Conservation (phyloP, 768 basidiomycete genomes). For the Agaricus subrufescens region DNA sequence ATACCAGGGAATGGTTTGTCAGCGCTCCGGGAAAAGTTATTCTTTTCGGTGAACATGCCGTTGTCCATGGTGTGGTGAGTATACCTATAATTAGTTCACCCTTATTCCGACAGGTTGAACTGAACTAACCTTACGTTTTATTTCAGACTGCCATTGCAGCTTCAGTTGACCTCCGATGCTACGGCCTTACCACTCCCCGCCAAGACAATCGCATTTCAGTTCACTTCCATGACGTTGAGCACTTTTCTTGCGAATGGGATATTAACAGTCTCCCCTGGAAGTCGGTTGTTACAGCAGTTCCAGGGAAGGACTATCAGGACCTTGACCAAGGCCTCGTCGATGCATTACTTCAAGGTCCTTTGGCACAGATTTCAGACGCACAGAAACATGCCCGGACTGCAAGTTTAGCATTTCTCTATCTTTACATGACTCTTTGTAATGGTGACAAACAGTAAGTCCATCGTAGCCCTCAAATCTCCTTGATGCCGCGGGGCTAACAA, state of each 20-base stretch:
- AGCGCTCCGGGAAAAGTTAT: slow-evolving; percentile 98
- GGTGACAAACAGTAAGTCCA: slow-evolving; percentile 49
- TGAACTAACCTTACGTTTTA: slow-evolving; percentile 7
- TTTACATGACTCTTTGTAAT: slow-evolving; percentile 79
- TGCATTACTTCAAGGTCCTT: slow-evolving; percentile 51
- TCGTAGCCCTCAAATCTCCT: neutral
- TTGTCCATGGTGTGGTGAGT: slow-evolving; percentile 94
- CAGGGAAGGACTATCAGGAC: slow-evolving; percentile 51
- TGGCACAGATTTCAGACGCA: slow-evolving; percentile 30
- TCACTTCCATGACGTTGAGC: slow-evolving; percentile 73
- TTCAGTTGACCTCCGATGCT: slow-evolving; percentile 93
- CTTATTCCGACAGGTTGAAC: neutral
- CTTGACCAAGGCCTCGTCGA: slow-evolving; percentile 74
- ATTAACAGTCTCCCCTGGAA: slow-evolving; percentile 78
- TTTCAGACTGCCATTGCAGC: slow-evolving; percentile 89
- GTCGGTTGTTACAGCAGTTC: slow-evolving; percentile 48
- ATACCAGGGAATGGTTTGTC: slow-evolving; percentile 70
- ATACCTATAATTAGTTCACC: slow-evolving; percentile 5
- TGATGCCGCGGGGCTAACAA: slow-evolving; percentile 5
- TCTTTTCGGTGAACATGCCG: slow-evolving; percentile 97
- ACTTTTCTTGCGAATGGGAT: slow-evolving; percentile 80
- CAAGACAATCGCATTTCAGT: slow-evolving; percentile 70
- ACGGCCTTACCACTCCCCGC: slow-evolving; percentile 75
- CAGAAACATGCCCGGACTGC: slow-evolving; percentile 37
- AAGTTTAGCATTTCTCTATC: slow-evolving; percentile 79